Conservation (phyloP, 2,329 filamentous ascomycete genomes). For the Dactylellina haptotyla region DNA sequence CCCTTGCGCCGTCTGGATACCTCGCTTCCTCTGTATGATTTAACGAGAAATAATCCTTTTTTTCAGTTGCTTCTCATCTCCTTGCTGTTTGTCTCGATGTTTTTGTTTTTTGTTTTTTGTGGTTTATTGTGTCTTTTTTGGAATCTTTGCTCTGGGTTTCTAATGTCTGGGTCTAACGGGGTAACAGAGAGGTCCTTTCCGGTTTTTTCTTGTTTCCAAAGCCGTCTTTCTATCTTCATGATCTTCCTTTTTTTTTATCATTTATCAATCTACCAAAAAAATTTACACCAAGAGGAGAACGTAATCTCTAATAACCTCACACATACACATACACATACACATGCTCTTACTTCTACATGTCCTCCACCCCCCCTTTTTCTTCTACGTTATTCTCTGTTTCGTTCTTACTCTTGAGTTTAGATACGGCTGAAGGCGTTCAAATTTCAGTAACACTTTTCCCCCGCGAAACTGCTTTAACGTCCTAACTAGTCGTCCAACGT, state of each 20-base stretch:
- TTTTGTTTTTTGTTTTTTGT: conserved; percentile 8
- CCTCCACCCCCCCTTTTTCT: not conserved
- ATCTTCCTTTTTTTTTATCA: not conserved
- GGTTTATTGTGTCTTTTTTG: conserved; percentile 13
- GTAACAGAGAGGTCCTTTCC: conserved; percentile 25
- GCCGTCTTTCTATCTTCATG: not conserved
- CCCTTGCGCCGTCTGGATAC: not conserved
- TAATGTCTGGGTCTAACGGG: conserved; percentile 7
- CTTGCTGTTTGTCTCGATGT: not conserved
- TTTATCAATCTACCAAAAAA: conserved; percentile 3
- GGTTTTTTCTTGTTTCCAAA: not conserved
- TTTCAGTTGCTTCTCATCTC: not conserved
- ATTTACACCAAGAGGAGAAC: conserved; percentile 14
- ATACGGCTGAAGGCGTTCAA: conserved; percentile 48
- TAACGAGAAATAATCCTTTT: conserved; percentile 26
- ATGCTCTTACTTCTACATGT: not conserved
- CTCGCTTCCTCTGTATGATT: conserved; percentile 34
- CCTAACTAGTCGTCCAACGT: too few relatives aligned
- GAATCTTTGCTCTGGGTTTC: not conserved
- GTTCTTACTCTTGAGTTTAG: conserved; percentile 26
- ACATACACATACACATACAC: too few relatives aligned
- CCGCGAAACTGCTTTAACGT: not conserved
- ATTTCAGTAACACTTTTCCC: conserved; percentile 20
- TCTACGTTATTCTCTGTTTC: not conserved
- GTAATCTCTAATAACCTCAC: conserved; percentile 45